These are phyloP conservation scores for Grosmannia penicillata DNA, from an alignment of 2,329 filamentous ascomycete species.

Conservation along the genomic window DNA sequence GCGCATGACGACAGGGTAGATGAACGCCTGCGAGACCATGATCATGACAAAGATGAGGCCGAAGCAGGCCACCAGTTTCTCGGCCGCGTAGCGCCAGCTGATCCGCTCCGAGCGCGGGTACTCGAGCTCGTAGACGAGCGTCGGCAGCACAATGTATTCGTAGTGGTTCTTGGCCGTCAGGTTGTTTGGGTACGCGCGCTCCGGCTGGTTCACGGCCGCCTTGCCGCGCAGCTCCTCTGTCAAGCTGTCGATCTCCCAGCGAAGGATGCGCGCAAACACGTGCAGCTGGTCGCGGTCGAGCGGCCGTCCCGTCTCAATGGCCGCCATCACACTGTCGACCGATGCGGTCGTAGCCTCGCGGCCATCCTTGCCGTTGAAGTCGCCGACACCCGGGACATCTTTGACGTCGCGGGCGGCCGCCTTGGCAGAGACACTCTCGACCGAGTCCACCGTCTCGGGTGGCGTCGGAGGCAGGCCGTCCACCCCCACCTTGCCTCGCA, in stretches of 20 bases:
- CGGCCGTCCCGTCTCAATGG: slow-evolving; percentile 44
- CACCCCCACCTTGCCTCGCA: too few relatives aligned
- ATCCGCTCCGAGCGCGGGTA: slow-evolving; percentile 56
- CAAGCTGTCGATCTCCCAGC: slow-evolving; percentile 50
- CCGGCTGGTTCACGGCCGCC: slow-evolving; percentile 29
- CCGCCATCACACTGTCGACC: slow-evolving; percentile 43
- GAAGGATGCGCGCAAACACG: slow-evolving; percentile 50
- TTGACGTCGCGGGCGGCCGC: too few relatives aligned
- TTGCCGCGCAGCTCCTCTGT: slow-evolving; percentile 52
- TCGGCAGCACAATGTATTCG: slow-evolving; percentile 62
- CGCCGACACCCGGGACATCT: too few relatives aligned
- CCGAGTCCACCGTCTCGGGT: not conserved
- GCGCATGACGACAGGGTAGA: slow-evolving; percentile 60
- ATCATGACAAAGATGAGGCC: slow-evolving; percentile 69
- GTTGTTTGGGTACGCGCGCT: slow-evolving; percentile 51
- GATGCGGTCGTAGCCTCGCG: not conserved
- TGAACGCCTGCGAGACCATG: slow-evolving; percentile 59
- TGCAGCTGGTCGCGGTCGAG: slow-evolving; percentile 47
- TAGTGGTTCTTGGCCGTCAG: slow-evolving; percentile 49
- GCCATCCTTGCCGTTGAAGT: not conserved
- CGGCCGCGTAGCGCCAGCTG: slow-evolving; percentile 60
- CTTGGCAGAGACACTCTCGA: too few relatives aligned
- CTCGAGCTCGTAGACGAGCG: slow-evolving; percentile 64
- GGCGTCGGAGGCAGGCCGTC: too few relatives aligned
- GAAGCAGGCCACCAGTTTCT: slow-evolving; percentile 56